Evolutionary conservation across 345 rosid species (phyloP).

Genomic region (Abelmoschus esculentus): DNA sequence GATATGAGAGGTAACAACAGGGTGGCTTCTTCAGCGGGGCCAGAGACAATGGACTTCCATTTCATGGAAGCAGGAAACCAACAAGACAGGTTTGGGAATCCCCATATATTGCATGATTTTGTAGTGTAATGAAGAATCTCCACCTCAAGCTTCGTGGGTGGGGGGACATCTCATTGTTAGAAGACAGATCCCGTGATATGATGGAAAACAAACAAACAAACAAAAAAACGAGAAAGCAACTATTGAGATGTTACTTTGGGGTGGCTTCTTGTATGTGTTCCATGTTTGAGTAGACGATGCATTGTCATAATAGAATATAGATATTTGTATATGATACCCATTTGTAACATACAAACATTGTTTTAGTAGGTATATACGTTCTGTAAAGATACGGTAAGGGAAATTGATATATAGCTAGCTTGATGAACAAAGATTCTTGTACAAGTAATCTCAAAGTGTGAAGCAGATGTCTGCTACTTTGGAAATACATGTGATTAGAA

Average conservation of each 20-base stretch:
- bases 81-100: slow-evolving; percentile 54
- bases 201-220: neutral
- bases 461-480: slow-evolving; percentile 13
- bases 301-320: slow-evolving; percentile 12
- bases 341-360: slow-evolving; percentile 22
- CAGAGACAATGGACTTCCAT: slow-evolving; percentile 46
- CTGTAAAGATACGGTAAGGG: slow-evolving; percentile 22
- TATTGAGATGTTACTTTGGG: slow-evolving; percentile 1
- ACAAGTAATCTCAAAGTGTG: slow-evolving; percentile 16
- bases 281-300: slow-evolving; percentile 6
- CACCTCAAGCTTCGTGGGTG: neutral
- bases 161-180: neutral
- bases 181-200: neutral
- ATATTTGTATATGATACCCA: neutral
- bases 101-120: slow-evolving; percentile 78
- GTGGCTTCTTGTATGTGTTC: neutral
- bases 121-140: slow-evolving; percentile 48
- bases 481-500: neutral
- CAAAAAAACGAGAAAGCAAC: neutral
- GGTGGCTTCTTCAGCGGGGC: slow-evolving; percentile 31
- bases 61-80: slow-evolving; percentile 46
- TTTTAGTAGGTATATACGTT: slow-evolving; percentile 19
- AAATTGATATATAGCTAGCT: slow-evolving; percentile 2
- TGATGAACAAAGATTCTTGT: slow-evolving; percentile 26
- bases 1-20: slow-evolving; percentile 31